phyloP scores from a whole-genome alignment of 1,139 yeast species.

The Debaryomyces fabryi region DNA sequence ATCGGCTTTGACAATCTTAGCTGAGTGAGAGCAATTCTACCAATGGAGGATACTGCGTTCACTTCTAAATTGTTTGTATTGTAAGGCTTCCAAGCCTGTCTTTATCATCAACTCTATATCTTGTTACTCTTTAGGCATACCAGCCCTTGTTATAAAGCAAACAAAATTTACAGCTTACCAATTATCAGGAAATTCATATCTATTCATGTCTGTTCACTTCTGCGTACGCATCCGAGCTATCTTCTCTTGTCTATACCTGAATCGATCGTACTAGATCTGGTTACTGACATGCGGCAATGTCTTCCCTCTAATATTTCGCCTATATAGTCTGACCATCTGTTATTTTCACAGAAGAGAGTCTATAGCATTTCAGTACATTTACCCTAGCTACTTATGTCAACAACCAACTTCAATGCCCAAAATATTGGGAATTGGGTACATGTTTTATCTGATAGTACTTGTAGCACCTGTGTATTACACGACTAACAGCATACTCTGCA shows the following conservation, averaged over 20 bases:
- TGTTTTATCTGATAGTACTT: background rate
- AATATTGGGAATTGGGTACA: background rate
- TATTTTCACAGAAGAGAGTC: too few relatives aligned
- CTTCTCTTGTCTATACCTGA: background rate
- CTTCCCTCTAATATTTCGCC: too few relatives aligned
- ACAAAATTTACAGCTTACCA: background rate
- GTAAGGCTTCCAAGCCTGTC: background rate
- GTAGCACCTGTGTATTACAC: background rate
- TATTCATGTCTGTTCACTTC: too few relatives aligned
- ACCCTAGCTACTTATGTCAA: too few relatives aligned
- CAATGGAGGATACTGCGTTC: background rate
- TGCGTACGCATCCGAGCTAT: too few relatives aligned
- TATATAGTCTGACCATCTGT: too few relatives aligned
- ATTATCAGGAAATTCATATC: background rate
- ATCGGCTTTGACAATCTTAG: background rate
- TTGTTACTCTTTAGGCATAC: background rate
- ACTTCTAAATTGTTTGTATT: background rate
- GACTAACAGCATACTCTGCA: background rate
- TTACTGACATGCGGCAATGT: too few relatives aligned
- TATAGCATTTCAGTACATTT: too few relatives aligned
- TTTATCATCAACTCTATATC: background rate
- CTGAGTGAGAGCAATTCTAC: background rate
- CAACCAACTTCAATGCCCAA: background rate
- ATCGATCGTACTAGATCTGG: background rate
- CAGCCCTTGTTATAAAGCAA: background rate